Base-by-base conservation (phyloP, 495 filamentous ascomycete genomes). In the Aspergillus incahuasiensis region DNA sequence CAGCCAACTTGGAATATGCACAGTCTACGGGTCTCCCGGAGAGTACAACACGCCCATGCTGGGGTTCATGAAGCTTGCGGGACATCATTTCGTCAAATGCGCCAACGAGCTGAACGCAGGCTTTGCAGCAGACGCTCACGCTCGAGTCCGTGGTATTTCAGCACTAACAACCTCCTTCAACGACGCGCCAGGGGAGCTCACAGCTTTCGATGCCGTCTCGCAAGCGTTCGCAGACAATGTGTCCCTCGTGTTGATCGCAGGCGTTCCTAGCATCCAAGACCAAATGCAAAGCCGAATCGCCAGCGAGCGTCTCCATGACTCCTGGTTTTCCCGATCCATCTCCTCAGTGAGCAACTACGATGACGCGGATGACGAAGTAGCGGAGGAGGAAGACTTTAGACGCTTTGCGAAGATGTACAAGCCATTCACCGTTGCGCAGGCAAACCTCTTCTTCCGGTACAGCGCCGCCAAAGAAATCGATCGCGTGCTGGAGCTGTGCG, bases 121-220 rank as follows among this genome's bases (percentile, higher is more conserved):
- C 16, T 92, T 91, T 58, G 88, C 88, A 1, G 83, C 87, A 12
- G 88, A 92, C 68, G 88, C 86, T 6, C 90, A 91, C 62, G 86
- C 88, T 21, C 75, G 88, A 28, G 71, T 86, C 38, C 47, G 47
- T 0, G 40, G 34, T 0, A 83, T 83, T 49, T 84, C 84, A 13
- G 81, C 90, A 24, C 74, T 75, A 7, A 87, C 88, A 2, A 68
- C 91, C 35, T 89, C 88, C 0, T 90, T 86, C 53, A 87, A 87
- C 30, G 86, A 90, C n/a, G n/a, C n/a, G n/a, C n/a, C n/a, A 19
- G 88, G 88, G 20, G 86, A 90, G 60, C 75, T 90, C 1, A 87
- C 84, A 0, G 81, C 84, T 35, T 63, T 90, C 43, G 88, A 89
- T 61, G 86, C 82, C 11, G 67, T 89, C 45, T 85, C 84, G 5